phyloP scores from a whole-genome alignment of 139 green algal species.

The Diplosphaera chodatii region DNA sequence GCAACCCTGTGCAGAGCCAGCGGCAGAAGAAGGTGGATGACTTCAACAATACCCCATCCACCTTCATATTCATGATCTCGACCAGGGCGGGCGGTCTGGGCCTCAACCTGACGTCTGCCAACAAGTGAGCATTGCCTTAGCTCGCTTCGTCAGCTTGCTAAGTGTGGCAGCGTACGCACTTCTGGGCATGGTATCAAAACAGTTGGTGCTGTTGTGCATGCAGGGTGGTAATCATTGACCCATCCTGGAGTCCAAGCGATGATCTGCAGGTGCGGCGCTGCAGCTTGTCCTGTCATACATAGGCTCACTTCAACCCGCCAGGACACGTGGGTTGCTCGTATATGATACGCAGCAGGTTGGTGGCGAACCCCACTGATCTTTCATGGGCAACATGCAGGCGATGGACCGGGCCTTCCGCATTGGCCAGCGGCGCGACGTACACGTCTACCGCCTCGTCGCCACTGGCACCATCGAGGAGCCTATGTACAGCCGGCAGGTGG shows the following conservation, averaged over 20 bases:
- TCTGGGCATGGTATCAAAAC: no score
- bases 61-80: conserved; percentile 56
- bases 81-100: conserved; percentile 53
- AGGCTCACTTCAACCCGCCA: no score
- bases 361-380: neutral
- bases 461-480: conserved; percentile 59
- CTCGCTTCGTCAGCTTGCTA: no score
- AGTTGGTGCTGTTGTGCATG: no score
- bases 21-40: conserved; percentile 46
- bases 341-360: no score
- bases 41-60: conserved; percentile 50
- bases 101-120: conserved; percentile 69
- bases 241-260: conserved; percentile 52
- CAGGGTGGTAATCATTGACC: conserved; percentile 72
- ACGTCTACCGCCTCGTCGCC: conserved; percentile 67
- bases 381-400: conserved; percentile 44
- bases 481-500: conserved; percentile 43
- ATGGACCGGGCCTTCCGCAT: conserved; percentile 77
- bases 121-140: conserved; percentile 36
- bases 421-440: conserved; percentile 69
- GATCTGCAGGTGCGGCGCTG: conserved; percentile 52
- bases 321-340: no score
- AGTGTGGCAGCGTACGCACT: no score
- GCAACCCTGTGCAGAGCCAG: no score
- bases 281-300: no score